These are phyloP conservation scores for Neospora caninum DNA, from an alignment of 169 alveolate species.

Conservation along the genomic window DNA sequence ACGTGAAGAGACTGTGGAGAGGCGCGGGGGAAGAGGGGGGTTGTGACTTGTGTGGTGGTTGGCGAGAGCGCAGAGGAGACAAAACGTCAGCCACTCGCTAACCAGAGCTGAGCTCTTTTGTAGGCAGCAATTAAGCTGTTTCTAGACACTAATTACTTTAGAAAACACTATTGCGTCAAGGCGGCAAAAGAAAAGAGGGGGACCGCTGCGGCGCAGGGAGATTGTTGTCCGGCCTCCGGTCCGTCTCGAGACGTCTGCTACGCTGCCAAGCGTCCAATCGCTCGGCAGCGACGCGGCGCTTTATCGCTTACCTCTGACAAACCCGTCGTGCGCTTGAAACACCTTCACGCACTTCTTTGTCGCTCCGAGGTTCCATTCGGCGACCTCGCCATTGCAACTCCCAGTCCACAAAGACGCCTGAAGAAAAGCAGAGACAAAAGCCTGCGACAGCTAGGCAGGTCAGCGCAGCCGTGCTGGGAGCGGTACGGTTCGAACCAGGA, in stretches of 20 bases:
- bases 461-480: too few species aligned
- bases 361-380: conserved; percentile 91
- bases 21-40: too few species aligned
- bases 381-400: conserved; percentile 91
- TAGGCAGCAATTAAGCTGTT: too few species aligned
- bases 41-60: too few species aligned
- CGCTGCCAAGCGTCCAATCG: too few species aligned
- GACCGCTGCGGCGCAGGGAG: conserved; percentile 61
- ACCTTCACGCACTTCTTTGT: conserved; percentile 83
- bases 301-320: conserved; percentile 87
- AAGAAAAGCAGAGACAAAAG: background rate
- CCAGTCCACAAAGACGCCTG: background rate
- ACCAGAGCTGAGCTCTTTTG: too few species aligned
- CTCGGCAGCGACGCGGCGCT: background rate
- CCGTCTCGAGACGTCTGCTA: background rate
- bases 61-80: background rate
- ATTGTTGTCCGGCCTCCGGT: too few species aligned
- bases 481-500: too few species aligned
- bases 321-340: conserved; percentile 93
- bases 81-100: background rate
- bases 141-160: too few species aligned
- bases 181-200: too few species aligned
- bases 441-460: background rate
- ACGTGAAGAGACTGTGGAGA: too few species aligned
- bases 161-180: too few species aligned